Conservation (phyloP, 345 rosid genomes). For the Aurinia saxatilis region DNA sequence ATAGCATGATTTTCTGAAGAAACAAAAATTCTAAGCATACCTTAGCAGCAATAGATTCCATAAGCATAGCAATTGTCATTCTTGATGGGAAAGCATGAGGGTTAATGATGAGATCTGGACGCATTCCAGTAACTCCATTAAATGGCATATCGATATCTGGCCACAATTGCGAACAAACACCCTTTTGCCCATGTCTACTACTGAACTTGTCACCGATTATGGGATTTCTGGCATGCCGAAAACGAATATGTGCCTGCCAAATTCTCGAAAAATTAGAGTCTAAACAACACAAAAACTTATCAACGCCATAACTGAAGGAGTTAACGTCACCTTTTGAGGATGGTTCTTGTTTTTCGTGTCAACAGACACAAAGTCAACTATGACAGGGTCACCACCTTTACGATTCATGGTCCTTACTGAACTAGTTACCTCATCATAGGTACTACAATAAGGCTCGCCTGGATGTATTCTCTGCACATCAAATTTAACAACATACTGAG, state of each 20-base stretch:
- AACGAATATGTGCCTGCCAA: slow-evolving; percentile 72
- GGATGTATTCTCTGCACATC: slow-evolving; percentile 57
- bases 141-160: slow-evolving; percentile 98
- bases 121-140: slow-evolving; percentile 92
- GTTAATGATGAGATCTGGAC: slow-evolving; percentile 95
- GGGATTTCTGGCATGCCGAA: slow-evolving; percentile 89
- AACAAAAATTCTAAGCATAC: slow-evolving; percentile 25
- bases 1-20: neutral
- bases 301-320: neutral
- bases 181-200: slow-evolving; percentile 98
- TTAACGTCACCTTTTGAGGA: slow-evolving; percentile 60
- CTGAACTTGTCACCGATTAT: slow-evolving; percentile 96
- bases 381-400: slow-evolving; percentile 71
- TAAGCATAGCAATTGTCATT: slow-evolving; percentile 98
- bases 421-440: slow-evolving; percentile 45
- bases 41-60: slow-evolving; percentile 97
- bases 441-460: slow-evolving; percentile 63
- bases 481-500: neutral
- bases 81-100: slow-evolving; percentile 99
- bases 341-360: slow-evolving; percentile 61
- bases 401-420: slow-evolving; percentile 30
- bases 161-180: slow-evolving; percentile 97
- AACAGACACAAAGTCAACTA: slow-evolving; percentile 74
- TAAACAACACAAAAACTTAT: neutral
- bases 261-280: neutral